Percentiles rank a stretch among this genome's conserved stretches.
Conservation (phyloP, 257 asterid species). For the Phtheirospermum japonicum region DNA sequence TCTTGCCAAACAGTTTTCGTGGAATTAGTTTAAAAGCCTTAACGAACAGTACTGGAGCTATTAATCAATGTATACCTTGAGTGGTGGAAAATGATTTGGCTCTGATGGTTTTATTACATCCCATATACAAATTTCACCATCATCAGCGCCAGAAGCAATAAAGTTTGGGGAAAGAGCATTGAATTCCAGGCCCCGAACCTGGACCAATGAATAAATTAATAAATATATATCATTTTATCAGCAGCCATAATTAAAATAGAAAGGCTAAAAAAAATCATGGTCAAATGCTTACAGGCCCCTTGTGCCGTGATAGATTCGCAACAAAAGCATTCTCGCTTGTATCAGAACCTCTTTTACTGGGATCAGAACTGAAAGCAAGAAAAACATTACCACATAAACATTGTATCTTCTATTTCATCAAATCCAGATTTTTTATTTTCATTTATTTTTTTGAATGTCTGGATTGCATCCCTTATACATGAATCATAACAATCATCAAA, state of each 20-base stretch:
- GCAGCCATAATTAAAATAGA: constrained; percentile 9
- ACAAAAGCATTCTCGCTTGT: constrained; percentile 63
- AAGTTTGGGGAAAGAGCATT: constrained; percentile 64
- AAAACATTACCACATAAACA: constrained; percentile 13
- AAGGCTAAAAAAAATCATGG: constrained; percentile 11
- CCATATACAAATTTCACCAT: constrained; percentile 96
- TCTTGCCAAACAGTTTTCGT: constrained; percentile 43
- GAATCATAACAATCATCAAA: constrained; percentile 9
- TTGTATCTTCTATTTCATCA: not conserved
- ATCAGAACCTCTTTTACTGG: constrained; percentile 48
- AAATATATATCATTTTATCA: constrained; percentile 17
- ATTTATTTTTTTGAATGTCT: too few species aligned
- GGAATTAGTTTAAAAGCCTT: constrained; percentile 29
- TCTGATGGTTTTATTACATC: constrained; percentile 75
- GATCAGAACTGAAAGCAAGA: constrained; percentile 42
- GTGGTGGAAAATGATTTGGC: constrained; percentile 82
- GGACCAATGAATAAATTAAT: constrained; percentile 7
- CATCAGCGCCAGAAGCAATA: constrained; percentile 99
- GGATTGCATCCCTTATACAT: not conserved
- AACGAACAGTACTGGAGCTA: too few species aligned
- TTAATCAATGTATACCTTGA: constrained; percentile 47
- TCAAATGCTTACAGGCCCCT: constrained; percentile 77
- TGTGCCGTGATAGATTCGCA: constrained; percentile 68
- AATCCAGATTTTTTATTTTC: too few species aligned
- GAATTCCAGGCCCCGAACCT: constrained; percentile 96